phyloP scores from a whole-genome alignment of 176 grass and related monocot species.

The Dendrocalamus sinicus region DNA sequence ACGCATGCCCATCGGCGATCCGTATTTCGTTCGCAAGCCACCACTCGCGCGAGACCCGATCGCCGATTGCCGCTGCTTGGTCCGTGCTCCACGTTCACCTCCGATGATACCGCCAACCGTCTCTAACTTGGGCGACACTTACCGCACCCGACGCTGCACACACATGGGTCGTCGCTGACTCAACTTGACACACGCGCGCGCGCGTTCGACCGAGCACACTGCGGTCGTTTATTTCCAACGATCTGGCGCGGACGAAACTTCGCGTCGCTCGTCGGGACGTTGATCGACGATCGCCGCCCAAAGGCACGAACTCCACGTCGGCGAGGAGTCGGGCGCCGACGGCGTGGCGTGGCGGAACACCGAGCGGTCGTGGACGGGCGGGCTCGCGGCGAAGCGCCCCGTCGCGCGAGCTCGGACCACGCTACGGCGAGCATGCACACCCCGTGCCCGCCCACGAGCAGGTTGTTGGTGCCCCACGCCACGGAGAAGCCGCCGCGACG shows the following conservation, averaged over 20 bases:
- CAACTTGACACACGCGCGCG: too few relatives aligned
- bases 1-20: too few relatives aligned
- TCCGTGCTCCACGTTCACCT: too few relatives aligned
- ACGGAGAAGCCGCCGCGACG: slow-evolving; percentile 73
- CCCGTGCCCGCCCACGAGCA: slow-evolving; percentile 68
- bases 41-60: too few relatives aligned
- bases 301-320: slow-evolving; percentile 21
- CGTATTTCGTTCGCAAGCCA: too few relatives aligned
- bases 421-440: neutral
- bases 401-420: slow-evolving; percentile 39
- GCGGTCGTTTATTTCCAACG: too few relatives aligned
- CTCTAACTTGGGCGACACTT: too few relatives aligned
- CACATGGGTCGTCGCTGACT: too few relatives aligned
- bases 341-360: slow-evolving; percentile 43
- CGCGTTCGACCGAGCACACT: too few relatives aligned
- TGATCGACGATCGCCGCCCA: slow-evolving; percentile 20
- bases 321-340: neutral
- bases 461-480: slow-evolving; percentile 66
- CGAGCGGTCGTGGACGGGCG: slow-evolving; percentile 43
- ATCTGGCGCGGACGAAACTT: slow-evolving; percentile 45
- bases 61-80: too few relatives aligned
- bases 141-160: too few relatives aligned
- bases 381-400: slow-evolving; percentile 8
- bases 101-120: too few relatives aligned
- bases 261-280: slow-evolving; percentile 19